Evolutionary conservation across 2,329 filamentous ascomycete genomes (phyloP), one percentile per base, ranked within the genome.

Genomic region (Paraphoma sp.): DNA sequence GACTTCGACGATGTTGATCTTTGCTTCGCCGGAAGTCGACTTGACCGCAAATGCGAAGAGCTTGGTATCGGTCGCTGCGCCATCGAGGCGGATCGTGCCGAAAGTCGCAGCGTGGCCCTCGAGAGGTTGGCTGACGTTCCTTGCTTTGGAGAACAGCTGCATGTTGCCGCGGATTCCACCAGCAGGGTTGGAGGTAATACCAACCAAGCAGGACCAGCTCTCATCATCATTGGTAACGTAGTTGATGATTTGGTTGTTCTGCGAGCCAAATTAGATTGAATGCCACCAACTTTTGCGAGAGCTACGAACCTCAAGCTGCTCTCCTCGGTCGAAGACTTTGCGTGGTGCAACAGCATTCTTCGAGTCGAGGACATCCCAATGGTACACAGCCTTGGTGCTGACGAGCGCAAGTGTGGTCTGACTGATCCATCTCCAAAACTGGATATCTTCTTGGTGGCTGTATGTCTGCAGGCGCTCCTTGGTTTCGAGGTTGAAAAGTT

Each of bases 341-440:
- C 92, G 86, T 41, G 76, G 76, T 2, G 93, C 92, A 61, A 87
- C 84, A 56, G 89, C 84, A 77, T 96, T 92, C 62, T 86, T 85
- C 49, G 89, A 83, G 74, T 97, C 93, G 75, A 94, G 94, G 64
- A 99, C 92, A 76, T 99, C 92, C 95, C 95, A 99, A 82, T 99
- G 95, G 79, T 93, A 98, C 62, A 99, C 92, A 41, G 91, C 89
- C 62, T 86, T 90, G 57, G 96, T 93, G 63, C 94, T 98, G 63
- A 99, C 91, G 71, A 99, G 83, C 60, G 94, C 95, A 57, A 99
- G 82, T 60, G 89, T 91, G 56, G 86, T 90, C 70, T 97, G 92
- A 80, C 89, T 97, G 80, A 96, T 92, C 95, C 95, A 99, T 82
- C 97, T 97, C 96, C 95, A 99, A 84, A 96, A 99, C 60, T 95